Evolutionary conservation across 2,329 filamentous ascomycete genomes (phyloP).

Genomic region (Mycosphaerelloides madeirae): DNA sequence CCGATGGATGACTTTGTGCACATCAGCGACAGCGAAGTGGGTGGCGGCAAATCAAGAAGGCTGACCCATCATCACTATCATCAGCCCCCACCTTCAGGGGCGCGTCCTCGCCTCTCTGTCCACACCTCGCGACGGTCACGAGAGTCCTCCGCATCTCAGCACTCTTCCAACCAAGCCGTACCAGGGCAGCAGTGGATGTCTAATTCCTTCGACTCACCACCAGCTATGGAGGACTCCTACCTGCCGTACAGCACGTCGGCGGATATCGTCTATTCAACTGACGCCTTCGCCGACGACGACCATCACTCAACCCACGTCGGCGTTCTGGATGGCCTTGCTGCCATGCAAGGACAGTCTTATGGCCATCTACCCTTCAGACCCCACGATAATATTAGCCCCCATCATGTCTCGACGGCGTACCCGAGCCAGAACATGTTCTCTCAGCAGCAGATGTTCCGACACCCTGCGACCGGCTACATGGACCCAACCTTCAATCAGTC

Average conservation of each 20-base stretch:
- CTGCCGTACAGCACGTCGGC: conserved; percentile 3
- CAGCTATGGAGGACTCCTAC: conserved; percentile 11
- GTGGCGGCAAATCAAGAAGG: conserved; percentile 2
- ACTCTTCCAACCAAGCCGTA: background rate
- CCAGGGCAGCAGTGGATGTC: conserved; percentile 8
- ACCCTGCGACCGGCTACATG: background rate
- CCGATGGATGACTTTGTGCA: conserved; percentile 21
- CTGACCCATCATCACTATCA: conserved; percentile 11
- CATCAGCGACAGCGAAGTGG: conserved; percentile 6
- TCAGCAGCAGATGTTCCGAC: background rate
- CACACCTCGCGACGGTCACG: conserved; percentile 4
- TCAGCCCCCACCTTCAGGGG: conserved; percentile 12
- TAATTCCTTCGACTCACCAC: conserved; percentile 8
- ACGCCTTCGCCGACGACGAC: conserved; percentile 6
- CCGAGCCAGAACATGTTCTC: background rate
- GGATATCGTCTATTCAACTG: background rate
- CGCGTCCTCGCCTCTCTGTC: conserved; percentile 5
- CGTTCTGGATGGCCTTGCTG: conserved; percentile 1
- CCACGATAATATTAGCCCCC: background rate
- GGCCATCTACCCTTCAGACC: conserved; percentile 1
- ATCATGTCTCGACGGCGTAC: background rate
- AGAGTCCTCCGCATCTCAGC: conserved; percentile 1
- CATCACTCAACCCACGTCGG: conserved; percentile 2
- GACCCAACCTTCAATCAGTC: background rate
- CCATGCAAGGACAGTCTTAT: background rate